Base-by-base conservation (phyloP, 2,329 filamentous ascomycete genomes). In the Alternaria ventricosa region DNA sequence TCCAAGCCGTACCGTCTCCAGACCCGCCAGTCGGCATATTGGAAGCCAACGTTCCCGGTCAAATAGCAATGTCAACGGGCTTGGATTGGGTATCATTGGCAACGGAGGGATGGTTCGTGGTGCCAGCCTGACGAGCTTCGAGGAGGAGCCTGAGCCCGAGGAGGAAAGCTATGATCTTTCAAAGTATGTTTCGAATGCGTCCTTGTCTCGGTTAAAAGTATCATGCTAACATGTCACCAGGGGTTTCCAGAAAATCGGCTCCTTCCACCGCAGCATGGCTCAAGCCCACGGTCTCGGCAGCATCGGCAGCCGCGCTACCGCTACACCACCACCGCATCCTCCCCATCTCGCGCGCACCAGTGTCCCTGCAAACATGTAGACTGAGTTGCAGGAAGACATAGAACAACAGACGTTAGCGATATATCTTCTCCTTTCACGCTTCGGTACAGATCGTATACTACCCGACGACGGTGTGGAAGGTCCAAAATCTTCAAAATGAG, bases 181-280 rank as follows among this genome's bases (percentile, higher is more conserved):
- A 49, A 85, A 84, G 83, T 84, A 76, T 78, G 82, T 78, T 15
- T 13, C 43, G 12, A 27, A 30, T 6, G 11, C 18, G 9, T 23
- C n/a, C 12, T 3, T 13, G 0, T 5, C 11, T 10, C 5, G 0
- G 7, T 5, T 23, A 23, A 53, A 4, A 3, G 0, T 18, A 4
- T 13, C 8, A 58, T 53, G 30, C 71, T 78, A 66, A 78, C 60
- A 27, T 15, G 0, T 33, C 46, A 13, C 23, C 63, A 84, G 83
- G 76, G 83, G 83, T 23, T 85, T 85, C 73, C 82, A 84, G 65
- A 82, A 82, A 33, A 85, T 85, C 54, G 83, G 83, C 27, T 79
- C 80, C 3, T 85, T 83, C 67, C 83, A 85, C 51, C 73, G 74
- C 27, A 76, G 64, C 57, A 74, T 78, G 58, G 75, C 75, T 18